Conservation (phyloP, 805 yeast species). For the Teunomyces barrocoloradensis region DNA sequence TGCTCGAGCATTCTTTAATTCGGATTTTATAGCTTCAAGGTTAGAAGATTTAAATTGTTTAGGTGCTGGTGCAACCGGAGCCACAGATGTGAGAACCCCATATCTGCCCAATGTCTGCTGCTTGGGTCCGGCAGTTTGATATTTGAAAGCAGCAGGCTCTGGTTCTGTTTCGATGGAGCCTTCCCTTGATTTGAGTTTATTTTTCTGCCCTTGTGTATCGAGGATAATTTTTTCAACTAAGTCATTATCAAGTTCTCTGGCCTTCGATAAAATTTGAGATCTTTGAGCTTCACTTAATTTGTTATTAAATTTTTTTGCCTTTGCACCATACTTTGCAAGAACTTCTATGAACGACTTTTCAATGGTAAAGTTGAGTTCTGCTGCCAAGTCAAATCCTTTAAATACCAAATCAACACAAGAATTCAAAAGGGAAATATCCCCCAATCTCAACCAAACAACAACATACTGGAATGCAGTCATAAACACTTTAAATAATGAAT, state of each 20-base stretch:
- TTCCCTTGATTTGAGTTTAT: slow-evolving; percentile 5
- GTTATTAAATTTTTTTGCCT: slow-evolving; percentile 65
- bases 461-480: slow-evolving; percentile 64
- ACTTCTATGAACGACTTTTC: slow-evolving; percentile 52
- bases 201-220: slow-evolving; percentile 12
- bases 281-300: slow-evolving; percentile 68
- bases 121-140: slow-evolving; percentile 25
- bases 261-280: slow-evolving; percentile 58
- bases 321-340: slow-evolving; percentile 63
- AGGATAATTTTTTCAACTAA: slow-evolving; percentile 51
- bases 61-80: slow-evolving; percentile 38
- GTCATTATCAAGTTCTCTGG: slow-evolving; percentile 50
- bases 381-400: slow-evolving; percentile 63
- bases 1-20: slow-evolving; percentile 21
- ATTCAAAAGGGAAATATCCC: slow-evolving; percentile 69
- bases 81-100: slow-evolving; percentile 28
- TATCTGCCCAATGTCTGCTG: slow-evolving; percentile 37
- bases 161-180: slow-evolving; percentile 6
- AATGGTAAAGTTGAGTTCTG: slow-evolving; percentile 49
- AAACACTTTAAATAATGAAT: slow-evolving; percentile 47
- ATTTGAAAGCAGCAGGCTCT: slow-evolving; percentile 18
- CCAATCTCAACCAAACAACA: slow-evolving; percentile 78
- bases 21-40: slow-evolving; percentile 34
- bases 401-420: slow-evolving; percentile 73
- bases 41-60: slow-evolving; percentile 27